phyloP scores from a whole-genome alignment of 257 asterid species.

The Fraxinus quadrangulata region DNA sequence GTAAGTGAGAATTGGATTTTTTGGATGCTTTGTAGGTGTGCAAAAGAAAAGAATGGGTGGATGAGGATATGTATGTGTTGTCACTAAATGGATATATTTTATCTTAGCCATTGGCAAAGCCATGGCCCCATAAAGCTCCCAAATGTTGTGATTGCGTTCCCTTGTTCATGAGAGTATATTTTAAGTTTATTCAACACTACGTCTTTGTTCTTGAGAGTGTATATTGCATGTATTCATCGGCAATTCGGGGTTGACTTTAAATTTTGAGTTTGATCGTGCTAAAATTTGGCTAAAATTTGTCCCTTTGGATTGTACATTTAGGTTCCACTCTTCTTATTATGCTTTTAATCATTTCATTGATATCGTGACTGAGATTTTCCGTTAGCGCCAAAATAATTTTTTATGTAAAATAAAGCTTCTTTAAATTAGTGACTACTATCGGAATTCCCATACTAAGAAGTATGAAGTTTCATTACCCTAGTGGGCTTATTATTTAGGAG shows the following conservation, averaged over 20 bases:
- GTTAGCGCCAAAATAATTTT: too few species aligned
- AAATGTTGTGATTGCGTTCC: conserved; percentile 64
- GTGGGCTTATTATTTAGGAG: too few species aligned
- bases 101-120: conserved; percentile 73
- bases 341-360: too few species aligned
- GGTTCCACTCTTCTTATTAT: too few species aligned
- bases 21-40: conserved; percentile 60
- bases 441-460: not conserved
- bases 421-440: not conserved
- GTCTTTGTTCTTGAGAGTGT: not conserved
- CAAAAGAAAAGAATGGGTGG: conserved; percentile 98
- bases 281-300: too few species aligned
- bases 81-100: conserved; percentile 70
- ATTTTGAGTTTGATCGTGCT: not conserved
- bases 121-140: conserved; percentile 89
- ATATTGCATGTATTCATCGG: not conserved
- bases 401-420: not conserved
- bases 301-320: too few species aligned
- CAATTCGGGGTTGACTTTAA: not conserved
- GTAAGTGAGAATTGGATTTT: conserved; percentile 16
- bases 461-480: not conserved
- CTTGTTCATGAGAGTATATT: not conserved
- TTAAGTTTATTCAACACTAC: not conserved
- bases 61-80: conserved; percentile 87
- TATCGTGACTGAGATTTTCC: too few species aligned